Base-by-base conservation (phyloP, 306 rosid species). In the Erythrophleum fordii region DNA sequence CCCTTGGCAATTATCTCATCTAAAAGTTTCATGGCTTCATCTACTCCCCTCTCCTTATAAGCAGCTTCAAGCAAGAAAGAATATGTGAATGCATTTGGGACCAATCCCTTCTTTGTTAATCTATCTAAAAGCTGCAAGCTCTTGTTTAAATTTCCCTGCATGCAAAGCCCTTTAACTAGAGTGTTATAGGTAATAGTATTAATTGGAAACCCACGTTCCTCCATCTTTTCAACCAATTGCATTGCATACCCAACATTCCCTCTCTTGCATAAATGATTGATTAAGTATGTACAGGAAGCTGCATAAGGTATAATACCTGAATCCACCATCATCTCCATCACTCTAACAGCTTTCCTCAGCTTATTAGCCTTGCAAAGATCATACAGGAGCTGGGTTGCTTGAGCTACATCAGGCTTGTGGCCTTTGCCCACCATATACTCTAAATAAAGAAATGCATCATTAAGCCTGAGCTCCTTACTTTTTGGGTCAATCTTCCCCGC, bases 221-320 rank as follows among this genome's bases (percentile, higher is more conserved):
- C 99, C 99, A 93, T 90, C 62, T 88, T 91, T 18, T 90, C 98
- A 79, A 95, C 96, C 85, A 95, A 41, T 75, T 95, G 98, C 94
- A 95, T 84, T 53, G 99, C 98, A 93, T 89, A 81, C 12, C 98
- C 99, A 87, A 91, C 89, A 75, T 88, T 87, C 10, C 98, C 98
- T 76, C 85, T 89, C 77, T 75, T 91, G 76, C 99, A 93, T 89
- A 95, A 83, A 76, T 62, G 83, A 78, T 79, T 90, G 12, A 95
- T 88, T 86, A 95, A 87, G 83, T 76, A 86, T 28, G 92, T 87
- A 74, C 86, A 93, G 1, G 97, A 88, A 41, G 93, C 84, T n/a
- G 93, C 93, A 82, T 93, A 91, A 18, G 97, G 97, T 73, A 82
- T 88, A 18, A 89, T 76, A 56, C 99, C 98, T 0, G 96, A 90